Percentiles rank a stretch among this genome's conserved stretches.
Conservation (phyloP, 2,329 filamentous ascomycete genomes). For the Hypocrella siamensis region DNA sequence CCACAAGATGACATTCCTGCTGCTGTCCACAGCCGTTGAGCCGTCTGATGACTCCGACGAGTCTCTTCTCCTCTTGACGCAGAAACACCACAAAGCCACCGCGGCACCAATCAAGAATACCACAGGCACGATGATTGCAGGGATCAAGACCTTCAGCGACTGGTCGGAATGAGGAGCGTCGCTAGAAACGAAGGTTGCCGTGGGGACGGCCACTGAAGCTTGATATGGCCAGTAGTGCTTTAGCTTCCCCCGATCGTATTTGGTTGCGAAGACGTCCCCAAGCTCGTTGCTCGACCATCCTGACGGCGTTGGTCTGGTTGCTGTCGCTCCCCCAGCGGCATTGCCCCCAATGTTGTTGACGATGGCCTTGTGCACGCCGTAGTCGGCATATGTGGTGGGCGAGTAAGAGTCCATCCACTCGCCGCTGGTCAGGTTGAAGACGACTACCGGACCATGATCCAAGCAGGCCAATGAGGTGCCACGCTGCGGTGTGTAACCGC, state of each 20-base stretch:
- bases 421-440: slow-evolving; percentile 59
- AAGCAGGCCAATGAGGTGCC: slow-evolving; percentile 26
- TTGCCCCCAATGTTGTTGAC: slow-evolving; percentile 52
- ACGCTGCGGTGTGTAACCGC: slow-evolving; percentile 37
- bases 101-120: slow-evolving; percentile 10
- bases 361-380: slow-evolving; percentile 52
- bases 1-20: slow-evolving; percentile 35
- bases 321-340: slow-evolving; percentile 50
- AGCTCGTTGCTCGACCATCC: slow-evolving; percentile 37
- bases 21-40: slow-evolving; percentile 27
- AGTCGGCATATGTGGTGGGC: slow-evolving; percentile 45
- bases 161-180: background rate
- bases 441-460: slow-evolving; percentile 34
- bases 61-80: slow-evolving; percentile 30
- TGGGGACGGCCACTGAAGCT: background rate
- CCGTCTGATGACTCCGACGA: slow-evolving; percentile 16
- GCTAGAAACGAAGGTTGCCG: background rate
- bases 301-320: slow-evolving; percentile 44
- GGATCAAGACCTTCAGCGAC: slow-evolving; percentile 3
- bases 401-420: slow-evolving; percentile 58
- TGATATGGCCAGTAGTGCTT: slow-evolving; percentile 45
- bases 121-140: slow-evolving; percentile 6
- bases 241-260: slow-evolving; percentile 42
- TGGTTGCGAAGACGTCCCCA: slow-evolving; percentile 32
- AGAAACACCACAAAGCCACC: slow-evolving; percentile 31